These are phyloP conservation scores for Cucurbita argyrosperma DNA, from an alignment of 306 rosid genomes.

Conservation along the genomic window DNA sequence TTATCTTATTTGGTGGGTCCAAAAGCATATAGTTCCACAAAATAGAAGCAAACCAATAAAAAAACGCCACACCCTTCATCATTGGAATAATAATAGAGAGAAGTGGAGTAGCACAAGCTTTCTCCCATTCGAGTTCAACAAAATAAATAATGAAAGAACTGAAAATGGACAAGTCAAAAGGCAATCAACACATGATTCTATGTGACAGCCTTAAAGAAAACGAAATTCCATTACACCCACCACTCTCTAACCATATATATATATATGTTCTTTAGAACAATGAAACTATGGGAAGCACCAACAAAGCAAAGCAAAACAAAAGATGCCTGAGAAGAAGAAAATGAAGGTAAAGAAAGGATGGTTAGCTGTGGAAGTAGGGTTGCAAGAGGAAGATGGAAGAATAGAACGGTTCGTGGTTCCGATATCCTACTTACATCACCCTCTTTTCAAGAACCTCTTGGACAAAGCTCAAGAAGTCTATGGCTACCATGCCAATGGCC, in stretches of 20 bases:
- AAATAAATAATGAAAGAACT: neutral
- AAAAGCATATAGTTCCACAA: no score
- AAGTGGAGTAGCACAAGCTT: neutral
- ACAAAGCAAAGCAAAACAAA: neutral
- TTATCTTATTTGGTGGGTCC: no score
- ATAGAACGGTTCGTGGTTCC: constrained; percentile 40
- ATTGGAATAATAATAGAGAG: neutral
- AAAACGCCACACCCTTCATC: neutral
- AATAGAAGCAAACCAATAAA: neutral
- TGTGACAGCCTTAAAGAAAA: neutral
- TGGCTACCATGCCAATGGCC: constrained; percentile 62
- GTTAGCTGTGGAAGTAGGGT: constrained; percentile 46
- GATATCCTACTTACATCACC: constrained; percentile 50
- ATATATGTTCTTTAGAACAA: neutral
- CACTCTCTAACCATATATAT: neutral
- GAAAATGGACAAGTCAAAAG: neutral
- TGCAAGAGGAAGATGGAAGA: constrained; percentile 35
- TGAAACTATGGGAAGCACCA: neutral
- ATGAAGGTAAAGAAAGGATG: constrained; percentile 71
- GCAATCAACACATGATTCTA: neutral
- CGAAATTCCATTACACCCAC: neutral
- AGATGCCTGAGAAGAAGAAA: constrained; percentile 26
- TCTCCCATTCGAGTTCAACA: neutral
- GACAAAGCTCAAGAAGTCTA: constrained; percentile 53
- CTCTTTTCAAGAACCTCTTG: constrained; percentile 40